A percentile compares a stretch with the other conserved stretches of the same genome.
Conservation (phyloP, 192 early-diverging fungal genomes). For the Umbelopsis sp. region DNA sequence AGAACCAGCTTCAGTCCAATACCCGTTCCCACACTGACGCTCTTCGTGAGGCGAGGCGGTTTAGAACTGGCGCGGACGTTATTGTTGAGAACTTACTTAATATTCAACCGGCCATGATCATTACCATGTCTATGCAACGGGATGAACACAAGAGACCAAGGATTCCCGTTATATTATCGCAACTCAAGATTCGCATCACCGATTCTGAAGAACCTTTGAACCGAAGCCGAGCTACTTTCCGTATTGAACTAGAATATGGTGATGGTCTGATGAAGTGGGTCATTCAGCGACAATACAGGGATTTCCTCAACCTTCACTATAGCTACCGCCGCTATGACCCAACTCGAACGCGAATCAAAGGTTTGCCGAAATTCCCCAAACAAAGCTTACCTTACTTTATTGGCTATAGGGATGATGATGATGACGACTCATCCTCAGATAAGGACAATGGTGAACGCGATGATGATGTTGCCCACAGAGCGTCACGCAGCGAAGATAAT, state of each 20-base stretch:
- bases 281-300: constrained; percentile 30
- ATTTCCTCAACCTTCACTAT: constrained; percentile 39
- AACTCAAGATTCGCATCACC: constrained; percentile 13
- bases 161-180: constrained; percentile 28
- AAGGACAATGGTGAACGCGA: neutral
- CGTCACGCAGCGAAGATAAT: neutral
- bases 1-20: neutral
- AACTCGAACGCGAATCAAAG: constrained; percentile 1
- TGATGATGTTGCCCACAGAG: neutral
- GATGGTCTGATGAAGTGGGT: constrained; percentile 25
- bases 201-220: constrained; percentile 5
- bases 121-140: constrained; percentile 20
- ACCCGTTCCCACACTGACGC: neutral
- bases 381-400: constrained; percentile 8
- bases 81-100: constrained; percentile 15
- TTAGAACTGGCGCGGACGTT: constrained; percentile 8
- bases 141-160: constrained; percentile 20
- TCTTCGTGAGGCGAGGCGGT: neutral
- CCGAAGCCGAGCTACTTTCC: neutral
- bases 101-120: constrained; percentile 12
- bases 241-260: constrained; percentile 12
- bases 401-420: neutral
- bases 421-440: neutral
- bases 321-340: constrained; percentile 17
- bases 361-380: constrained; percentile 25